Evolutionary conservation across 2,329 filamentous ascomycete species (phyloP).

Genomic region (Aspergillus ibericus): DNA sequence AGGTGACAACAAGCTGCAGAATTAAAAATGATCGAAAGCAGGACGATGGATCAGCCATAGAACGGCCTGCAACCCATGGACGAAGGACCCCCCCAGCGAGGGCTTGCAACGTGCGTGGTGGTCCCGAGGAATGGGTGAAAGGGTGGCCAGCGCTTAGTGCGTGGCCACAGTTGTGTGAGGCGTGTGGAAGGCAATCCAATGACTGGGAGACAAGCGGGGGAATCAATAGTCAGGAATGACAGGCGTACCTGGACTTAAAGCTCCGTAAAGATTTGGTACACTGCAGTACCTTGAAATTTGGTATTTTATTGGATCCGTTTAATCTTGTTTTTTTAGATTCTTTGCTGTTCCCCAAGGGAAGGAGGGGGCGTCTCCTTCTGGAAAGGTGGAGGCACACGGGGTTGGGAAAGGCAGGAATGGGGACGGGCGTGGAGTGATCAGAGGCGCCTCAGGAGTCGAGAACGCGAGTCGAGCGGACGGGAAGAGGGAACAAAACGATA

Average conservation of each 20-base stretch:
- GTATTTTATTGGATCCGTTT: slow-evolving; percentile 18
- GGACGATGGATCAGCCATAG: slow-evolving; percentile 7
- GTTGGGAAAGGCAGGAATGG: slow-evolving; percentile 25
- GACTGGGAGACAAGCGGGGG: slow-evolving; percentile 18
- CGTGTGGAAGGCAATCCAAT: slow-evolving; percentile 20
- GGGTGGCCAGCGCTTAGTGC: slow-evolving; percentile 25
- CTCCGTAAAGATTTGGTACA: slow-evolving; percentile 15
- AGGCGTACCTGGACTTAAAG: slow-evolving; percentile 26
- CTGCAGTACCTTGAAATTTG: slow-evolving; percentile 17
- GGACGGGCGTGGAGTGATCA: slow-evolving; percentile 25
- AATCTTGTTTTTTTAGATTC: not conserved
- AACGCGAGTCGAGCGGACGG: slow-evolving; percentile 8
- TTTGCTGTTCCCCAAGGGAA: not conserved
- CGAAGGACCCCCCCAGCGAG: slow-evolving; percentile 8
- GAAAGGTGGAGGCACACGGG: slow-evolving; percentile 30
- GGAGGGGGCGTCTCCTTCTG: slow-evolving; percentile 14
- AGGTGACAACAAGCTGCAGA: slow-evolving; percentile 1
- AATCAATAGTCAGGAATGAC: slow-evolving; percentile 14
- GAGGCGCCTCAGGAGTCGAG: slow-evolving; percentile 16
- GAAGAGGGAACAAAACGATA: slow-evolving; percentile 11
- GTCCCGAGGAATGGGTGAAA: slow-evolving; percentile 23
- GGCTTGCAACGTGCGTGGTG: slow-evolving; percentile 19
- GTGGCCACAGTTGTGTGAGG: slow-evolving; percentile 27
- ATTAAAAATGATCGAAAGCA: not conserved
- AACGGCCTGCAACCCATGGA: slow-evolving; percentile 12